Percentiles rank a stretch among this genome's conserved stretches.
These are phyloP conservation scores for Penicillium manginii DNA, from an alignment of 495 filamentous ascomycete species.

Conservation along the genomic window DNA sequence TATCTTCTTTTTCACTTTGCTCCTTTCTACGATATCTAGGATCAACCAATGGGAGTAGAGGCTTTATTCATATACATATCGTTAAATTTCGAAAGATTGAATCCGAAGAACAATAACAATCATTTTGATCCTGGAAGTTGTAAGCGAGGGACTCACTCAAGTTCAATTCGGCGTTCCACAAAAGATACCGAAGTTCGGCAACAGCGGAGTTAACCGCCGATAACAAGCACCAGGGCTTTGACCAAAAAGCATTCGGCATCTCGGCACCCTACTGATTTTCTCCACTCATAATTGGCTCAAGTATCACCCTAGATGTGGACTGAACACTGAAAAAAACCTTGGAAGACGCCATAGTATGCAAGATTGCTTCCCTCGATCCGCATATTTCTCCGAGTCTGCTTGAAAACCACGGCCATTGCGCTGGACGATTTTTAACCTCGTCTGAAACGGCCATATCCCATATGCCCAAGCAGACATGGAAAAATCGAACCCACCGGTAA, in stretches of 20 bases:
- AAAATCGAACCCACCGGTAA: neutral
- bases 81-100: no score
- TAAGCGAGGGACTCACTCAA: no score
- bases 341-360: neutral
- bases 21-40: no score
- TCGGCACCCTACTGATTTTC: slow-evolving; percentile 22
- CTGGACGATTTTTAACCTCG: neutral
- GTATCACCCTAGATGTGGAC: neutral
- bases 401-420: neutral
- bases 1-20: no score
- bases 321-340: neutral
- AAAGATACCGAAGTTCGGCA: neutral
- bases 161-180: neutral
- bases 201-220: slow-evolving; percentile 16
- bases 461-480: slow-evolving; percentile 1
- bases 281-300: slow-evolving; percentile 13
- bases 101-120: no score
- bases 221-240: no score
- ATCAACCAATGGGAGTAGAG: no score
- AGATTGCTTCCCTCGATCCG: neutral
- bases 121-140: no score
- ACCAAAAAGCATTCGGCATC: slow-evolving; percentile 19
- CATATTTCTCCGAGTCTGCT: neutral
- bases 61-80: no score
- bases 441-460: no score